Evolutionary conservation across 2,329 filamentous ascomycete species (phyloP).

Genomic region (Fusarium haematococcum): DNA sequence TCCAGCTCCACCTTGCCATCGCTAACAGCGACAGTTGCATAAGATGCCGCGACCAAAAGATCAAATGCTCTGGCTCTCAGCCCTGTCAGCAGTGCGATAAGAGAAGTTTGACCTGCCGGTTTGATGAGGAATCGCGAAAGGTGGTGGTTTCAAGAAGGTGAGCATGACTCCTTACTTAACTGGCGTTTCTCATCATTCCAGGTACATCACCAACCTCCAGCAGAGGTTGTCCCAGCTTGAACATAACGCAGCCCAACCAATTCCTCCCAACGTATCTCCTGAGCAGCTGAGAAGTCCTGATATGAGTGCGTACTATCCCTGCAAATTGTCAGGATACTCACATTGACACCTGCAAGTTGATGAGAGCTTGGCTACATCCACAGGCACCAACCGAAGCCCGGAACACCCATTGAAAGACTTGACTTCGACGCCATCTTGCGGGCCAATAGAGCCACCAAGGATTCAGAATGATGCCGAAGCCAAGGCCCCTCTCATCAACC

Average conservation of each 20-base stretch:
- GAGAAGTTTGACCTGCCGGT: slow-evolving; percentile 16
- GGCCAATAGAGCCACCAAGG: background rate
- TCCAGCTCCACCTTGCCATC: background rate
- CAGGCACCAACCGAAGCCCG: background rate
- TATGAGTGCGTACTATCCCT: background rate
- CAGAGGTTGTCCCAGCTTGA: slow-evolving; percentile 24
- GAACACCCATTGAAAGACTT: background rate
- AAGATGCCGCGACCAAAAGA: slow-evolving; percentile 37
- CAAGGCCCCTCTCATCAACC: slow-evolving; percentile 32
- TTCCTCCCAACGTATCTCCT: background rate
- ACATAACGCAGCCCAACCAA: background rate
- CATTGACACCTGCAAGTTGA: background rate
- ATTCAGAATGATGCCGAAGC: background rate
- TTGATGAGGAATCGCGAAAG: slow-evolving; percentile 31
- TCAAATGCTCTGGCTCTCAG: slow-evolving; percentile 29
- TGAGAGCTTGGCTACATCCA: background rate
- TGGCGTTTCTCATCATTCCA: background rate
- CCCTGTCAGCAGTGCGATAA: slow-evolving; percentile 34
- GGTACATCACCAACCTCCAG: slow-evolving; percentile 29
- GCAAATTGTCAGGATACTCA: rapidly evolving
- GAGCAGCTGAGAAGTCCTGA: slow-evolving; percentile 2
- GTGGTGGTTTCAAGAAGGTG: slow-evolving; percentile 33
- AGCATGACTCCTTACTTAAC: background rate
- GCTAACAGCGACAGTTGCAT: slow-evolving; percentile 19
- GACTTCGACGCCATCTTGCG: slow-evolving; percentile 3